Base-by-base conservation (phyloP, 164 flowering plant genomes). In the Magnolia sinica region DNA sequence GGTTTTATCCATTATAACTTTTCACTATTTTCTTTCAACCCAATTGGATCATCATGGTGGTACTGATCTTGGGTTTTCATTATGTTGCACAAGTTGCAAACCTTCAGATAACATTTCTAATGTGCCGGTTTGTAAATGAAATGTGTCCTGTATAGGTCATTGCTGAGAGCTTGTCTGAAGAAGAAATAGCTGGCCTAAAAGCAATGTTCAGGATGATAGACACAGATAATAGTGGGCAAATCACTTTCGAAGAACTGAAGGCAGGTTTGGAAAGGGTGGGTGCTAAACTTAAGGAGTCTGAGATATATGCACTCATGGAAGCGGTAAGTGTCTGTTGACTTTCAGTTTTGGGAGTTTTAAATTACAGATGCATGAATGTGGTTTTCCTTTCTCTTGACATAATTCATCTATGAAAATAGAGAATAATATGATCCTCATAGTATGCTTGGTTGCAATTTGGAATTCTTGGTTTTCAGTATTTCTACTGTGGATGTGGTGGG, bases 191-290 rank as follows among this genome's bases (percentile, higher is more conserved):
- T 27, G 98, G 99, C 58, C 79, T 95, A 22, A 93, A 84, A 82
- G 91, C 92, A 80, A 93, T 91, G 94, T 95, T 94, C 83, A 91
- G 89, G 81, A 87, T 87, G 88, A 91, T 95, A 70, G 98, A 95
- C 79, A 82, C 96, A 16, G 96, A 94, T 68, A 86, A 86, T 73
- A 95, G 98, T 82, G 99, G 98, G 31, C 90, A 91, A 72, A 95
- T 95, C 75, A 91, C 96, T 31, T 89, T 81, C 73, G 98, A 93
- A 78, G 99, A 95, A 78, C 97, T 95, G 51, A 94, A 89, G 80
- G 85, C 64, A 51, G 98, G 98, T 23, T 79, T 95, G 73, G 83
- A 85, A 80, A 89, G 82, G 87, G 90, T 87, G 51, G 98, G 98
- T n/a, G 93, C 96, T 23, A 89, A 87, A 82, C 91, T 96, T 45